Conservation (phyloP, 1,139 yeast genomes). For the Citeromyces hawaiiensis region DNA sequence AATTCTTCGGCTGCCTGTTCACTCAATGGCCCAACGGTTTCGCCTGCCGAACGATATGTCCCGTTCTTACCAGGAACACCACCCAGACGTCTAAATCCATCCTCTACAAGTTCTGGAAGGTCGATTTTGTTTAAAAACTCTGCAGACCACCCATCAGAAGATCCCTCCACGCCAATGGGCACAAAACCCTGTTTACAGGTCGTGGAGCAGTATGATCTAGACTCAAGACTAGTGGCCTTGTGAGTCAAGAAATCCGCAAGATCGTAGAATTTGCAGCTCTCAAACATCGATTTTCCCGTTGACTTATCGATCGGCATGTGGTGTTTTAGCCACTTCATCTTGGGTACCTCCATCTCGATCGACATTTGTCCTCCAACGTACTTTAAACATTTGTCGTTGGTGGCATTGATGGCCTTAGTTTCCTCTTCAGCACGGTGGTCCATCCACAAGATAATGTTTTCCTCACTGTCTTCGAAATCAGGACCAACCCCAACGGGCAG, state of each 20-base stretch:
- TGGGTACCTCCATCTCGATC: constrained; percentile 95
- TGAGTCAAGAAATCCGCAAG: constrained; percentile 85
- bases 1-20: constrained; percentile 63
- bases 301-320: constrained; percentile 53
- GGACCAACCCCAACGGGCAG: constrained; percentile 88
- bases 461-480: constrained; percentile 55
- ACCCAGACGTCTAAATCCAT: constrained; percentile 70
- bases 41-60: constrained; percentile 75
- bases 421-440: constrained; percentile 94
- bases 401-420: constrained; percentile 67
- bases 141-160: constrained; percentile 79
- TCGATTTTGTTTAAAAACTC: constrained; percentile 60
- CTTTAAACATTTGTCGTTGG: constrained; percentile 65
- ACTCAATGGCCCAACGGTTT: constrained; percentile 62
- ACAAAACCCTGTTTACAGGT: constrained; percentile 95
- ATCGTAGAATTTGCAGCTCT: constrained; percentile 74
- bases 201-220: constrained; percentile 78
- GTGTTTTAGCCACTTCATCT: constrained; percentile 91
- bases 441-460: constrained; percentile 93
- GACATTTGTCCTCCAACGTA: constrained; percentile 98
- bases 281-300: constrained; percentile 22
- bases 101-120: constrained; percentile 63
- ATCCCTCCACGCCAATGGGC: constrained; percentile 82
- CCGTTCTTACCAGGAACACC: constrained; percentile 72
- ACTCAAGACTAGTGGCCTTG: constrained; percentile 77